phyloP scores from a whole-genome alignment of 2,329 filamentous ascomycete species.

The Truncatella angustata region DNA sequence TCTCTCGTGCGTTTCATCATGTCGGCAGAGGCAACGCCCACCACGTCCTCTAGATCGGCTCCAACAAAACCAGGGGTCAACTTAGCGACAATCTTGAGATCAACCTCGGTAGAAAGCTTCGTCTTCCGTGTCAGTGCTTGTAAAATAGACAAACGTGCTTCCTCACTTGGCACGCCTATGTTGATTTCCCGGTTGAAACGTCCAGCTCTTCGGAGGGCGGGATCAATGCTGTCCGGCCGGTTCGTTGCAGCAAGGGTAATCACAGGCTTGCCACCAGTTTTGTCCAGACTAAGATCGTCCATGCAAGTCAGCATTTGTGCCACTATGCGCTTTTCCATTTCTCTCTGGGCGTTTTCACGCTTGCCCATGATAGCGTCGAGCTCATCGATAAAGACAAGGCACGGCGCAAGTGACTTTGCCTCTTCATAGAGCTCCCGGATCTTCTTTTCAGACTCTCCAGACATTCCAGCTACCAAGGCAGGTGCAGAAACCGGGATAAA shows the following conservation, averaged over 20 bases:
- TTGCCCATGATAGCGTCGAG: conserved; percentile 91
- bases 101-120: conserved; percentile 64
- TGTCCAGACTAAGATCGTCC: conserved; percentile 73
- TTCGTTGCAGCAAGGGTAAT: conserved; percentile 92
- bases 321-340: conserved; percentile 87
- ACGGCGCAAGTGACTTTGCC: conserved; percentile 81
- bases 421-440: conserved; percentile 84
- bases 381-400: conserved; percentile 87
- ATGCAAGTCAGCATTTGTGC: conserved; percentile 83
- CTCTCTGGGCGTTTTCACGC: conserved; percentile 75
- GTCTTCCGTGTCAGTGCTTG: conserved; percentile 67
- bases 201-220: conserved; percentile 70
- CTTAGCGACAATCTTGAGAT: conserved; percentile 73
- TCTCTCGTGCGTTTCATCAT: conserved; percentile 32
- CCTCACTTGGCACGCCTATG: conserved; percentile 80
- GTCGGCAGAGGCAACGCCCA: conserved; percentile 41
- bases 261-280: conserved; percentile 70
- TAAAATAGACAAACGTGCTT: conserved; percentile 75
- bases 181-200: conserved; percentile 83
- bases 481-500: conserved; percentile 83
- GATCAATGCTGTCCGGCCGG: conserved; percentile 80
- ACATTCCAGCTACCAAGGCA: conserved; percentile 81
- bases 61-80: conserved; percentile 91
- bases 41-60: conserved; percentile 74
- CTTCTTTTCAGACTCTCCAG: conserved; percentile 84